Evolutionary conservation across 2,329 filamentous ascomycete species (phyloP), one percentile per base, ranked within the genome.

Genomic region (Orbilia ellipsospora): DNA sequence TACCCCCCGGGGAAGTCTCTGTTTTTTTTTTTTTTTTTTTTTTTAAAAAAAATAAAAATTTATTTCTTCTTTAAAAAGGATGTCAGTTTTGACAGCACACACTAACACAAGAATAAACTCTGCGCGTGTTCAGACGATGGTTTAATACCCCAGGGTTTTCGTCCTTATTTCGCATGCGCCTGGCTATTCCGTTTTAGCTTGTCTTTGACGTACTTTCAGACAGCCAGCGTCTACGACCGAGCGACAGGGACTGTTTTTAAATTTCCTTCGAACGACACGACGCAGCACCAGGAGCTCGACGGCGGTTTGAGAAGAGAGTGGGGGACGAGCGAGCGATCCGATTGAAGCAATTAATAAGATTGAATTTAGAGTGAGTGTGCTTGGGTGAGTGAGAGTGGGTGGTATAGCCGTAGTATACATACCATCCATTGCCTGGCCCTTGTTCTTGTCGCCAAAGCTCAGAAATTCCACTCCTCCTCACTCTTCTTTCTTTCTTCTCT

Each of bases 401-500:
- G n/a, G 67, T 64, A 60, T 65, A 51, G 52, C 16, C 15, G 44
- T 48, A 52, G 67, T 57, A 54, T 23, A 64, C 56, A 10, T 18
- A 48, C 13, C 13, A 48, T 23, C 23, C 23, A 18, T 6, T 18
- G 23, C 45, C 16, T 55, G 56, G 42, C 60, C 68, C 69, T 67
- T 66, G 69, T 73, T 23, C 69, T 67, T 73, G 69, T 73, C 69
- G 62, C 69, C 61, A 70, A 40, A 59, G 45, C 67, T 59, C 66
- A 70, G 5, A 36, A 48, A 62, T 66, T 74, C 56, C 63, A 59
- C 63, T 74, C 45, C 40, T n/a, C 70, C 36, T 13, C 56, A 44
- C 26, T 40, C 28, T 48, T 65, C 42, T 13, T 56, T 36, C 51
- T 73, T 51, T 67, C 69, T 44, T 16, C 42, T 40, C 20, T 40